Evolutionary conservation across 2,329 filamentous ascomycete species (phyloP).

Genomic region (Verticillium albo-atrum): DNA sequence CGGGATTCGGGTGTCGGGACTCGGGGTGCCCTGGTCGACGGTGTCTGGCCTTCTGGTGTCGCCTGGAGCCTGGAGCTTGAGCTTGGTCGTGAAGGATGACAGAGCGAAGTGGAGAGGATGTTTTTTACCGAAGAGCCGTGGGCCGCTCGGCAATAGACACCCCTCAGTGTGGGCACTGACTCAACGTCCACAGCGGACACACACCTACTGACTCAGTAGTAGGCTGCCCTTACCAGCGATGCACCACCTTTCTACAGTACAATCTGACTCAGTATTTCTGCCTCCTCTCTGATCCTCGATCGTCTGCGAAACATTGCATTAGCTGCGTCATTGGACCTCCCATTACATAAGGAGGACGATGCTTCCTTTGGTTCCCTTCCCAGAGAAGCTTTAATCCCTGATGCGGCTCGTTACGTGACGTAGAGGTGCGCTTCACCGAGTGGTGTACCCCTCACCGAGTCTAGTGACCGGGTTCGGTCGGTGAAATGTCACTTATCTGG

Average conservation of each 20-base stretch:
- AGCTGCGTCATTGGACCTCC: background rate
- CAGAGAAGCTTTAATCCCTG: too few relatives aligned
- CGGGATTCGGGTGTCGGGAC: background rate
- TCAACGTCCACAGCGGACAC: background rate
- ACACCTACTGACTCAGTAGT: background rate
- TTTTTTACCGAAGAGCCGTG: background rate
- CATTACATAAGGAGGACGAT: background rate
- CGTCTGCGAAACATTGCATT: background rate
- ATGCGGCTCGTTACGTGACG: too few relatives aligned
- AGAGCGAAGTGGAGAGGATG: background rate
- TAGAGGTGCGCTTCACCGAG: background rate
- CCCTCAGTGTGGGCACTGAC: background rate
- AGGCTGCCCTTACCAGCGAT: too few relatives aligned
- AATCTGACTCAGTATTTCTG: background rate
- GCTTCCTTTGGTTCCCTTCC: too few relatives aligned
- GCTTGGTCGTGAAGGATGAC: background rate
- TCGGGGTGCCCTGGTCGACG: too few relatives aligned
- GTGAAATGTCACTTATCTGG: background rate
- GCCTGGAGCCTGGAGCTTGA: background rate
- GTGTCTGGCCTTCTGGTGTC: too few relatives aligned
- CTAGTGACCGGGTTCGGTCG: background rate
- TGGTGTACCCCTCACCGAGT: background rate
- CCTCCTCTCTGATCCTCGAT: background rate
- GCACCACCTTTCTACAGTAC: background rate
- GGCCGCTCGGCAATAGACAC: background rate